phyloP scores from a whole-genome alignment of 2,329 filamentous ascomycete genomes.

The Sarocladium strictum region DNA sequence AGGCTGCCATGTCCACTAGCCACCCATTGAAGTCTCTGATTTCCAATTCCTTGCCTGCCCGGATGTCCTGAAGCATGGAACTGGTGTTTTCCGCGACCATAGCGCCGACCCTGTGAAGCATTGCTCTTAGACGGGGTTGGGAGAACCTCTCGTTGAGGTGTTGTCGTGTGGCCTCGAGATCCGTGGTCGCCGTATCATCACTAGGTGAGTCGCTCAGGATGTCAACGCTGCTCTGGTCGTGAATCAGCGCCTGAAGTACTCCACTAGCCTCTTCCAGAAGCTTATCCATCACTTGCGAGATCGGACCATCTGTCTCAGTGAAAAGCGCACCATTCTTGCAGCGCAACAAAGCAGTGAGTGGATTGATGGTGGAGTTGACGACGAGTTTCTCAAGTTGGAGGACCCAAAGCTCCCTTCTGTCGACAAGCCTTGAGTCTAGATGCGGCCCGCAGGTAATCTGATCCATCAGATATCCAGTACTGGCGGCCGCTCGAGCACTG shows the following conservation, averaged over 20 bases:
- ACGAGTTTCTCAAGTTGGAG: conserved; percentile 83
- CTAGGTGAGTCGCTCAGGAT: conserved; percentile 24
- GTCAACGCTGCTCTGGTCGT: conserved; percentile 42
- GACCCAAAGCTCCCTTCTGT: conserved; percentile 40
- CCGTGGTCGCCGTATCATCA: neutral
- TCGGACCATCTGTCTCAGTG: conserved; percentile 40
- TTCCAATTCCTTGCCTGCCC: conserved; percentile 46
- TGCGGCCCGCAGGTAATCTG: conserved; percentile 36
- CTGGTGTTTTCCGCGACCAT: conserved; percentile 49
- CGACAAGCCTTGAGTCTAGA: conserved; percentile 34
- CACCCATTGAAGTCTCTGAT: conserved; percentile 56
- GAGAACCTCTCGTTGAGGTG: conserved; percentile 36
- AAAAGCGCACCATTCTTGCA: conserved; percentile 76
- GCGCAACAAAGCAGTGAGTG: conserved; percentile 72
- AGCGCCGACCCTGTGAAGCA: conserved; percentile 41
- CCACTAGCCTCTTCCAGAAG: conserved; percentile 69
- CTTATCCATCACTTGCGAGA: conserved; percentile 52
- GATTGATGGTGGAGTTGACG: conserved; percentile 75
- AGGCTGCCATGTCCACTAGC: conserved; percentile 40
- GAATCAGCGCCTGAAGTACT: conserved; percentile 64
- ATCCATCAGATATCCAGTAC: conserved; percentile 30
- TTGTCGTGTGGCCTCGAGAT: conserved; percentile 6
- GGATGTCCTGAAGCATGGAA: conserved; percentile 57
- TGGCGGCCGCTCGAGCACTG: conserved; percentile 16
- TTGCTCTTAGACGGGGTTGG: conserved; percentile 30